These are phyloP conservation scores for Paraphoma chrysanthemicola DNA, from an alignment of 2,329 filamentous ascomycete genomes.

Conservation along the genomic window DNA sequence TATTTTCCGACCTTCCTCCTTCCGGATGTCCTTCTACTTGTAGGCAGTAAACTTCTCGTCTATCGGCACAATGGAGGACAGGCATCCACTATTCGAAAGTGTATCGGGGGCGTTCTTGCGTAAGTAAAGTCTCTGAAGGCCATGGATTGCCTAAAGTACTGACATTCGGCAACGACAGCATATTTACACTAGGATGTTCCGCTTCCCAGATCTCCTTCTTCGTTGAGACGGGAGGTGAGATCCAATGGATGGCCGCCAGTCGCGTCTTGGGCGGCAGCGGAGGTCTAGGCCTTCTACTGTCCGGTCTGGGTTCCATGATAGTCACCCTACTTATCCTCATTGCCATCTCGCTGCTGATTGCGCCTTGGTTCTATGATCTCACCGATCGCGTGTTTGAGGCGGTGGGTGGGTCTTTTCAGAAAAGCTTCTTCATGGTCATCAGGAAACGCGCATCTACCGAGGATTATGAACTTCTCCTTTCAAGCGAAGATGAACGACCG, in stretches of 20 bases:
- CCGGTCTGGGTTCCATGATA: constrained; percentile 15
- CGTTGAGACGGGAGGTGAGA: constrained; percentile 21
- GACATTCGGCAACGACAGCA: constrained; percentile 2
- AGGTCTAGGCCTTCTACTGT: constrained; percentile 18
- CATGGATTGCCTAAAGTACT: neutral
- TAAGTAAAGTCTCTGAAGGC: constrained; percentile 3
- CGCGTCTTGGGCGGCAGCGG: constrained; percentile 21
- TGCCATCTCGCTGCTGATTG: constrained; percentile 10
- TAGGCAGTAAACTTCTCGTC: constrained; percentile 19
- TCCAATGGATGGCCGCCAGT: constrained; percentile 26
- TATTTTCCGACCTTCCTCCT: constrained; percentile 23
- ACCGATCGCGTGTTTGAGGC: constrained; percentile 11
- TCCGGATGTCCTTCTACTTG: constrained; percentile 19
- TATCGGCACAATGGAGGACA: constrained; percentile 19
- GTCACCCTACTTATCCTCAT: constrained; percentile 13
- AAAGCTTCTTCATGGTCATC: constrained; percentile 7
- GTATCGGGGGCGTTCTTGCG: constrained; percentile 14
- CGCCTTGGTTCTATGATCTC: constrained; percentile 16
- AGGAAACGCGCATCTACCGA: constrained; percentile 6
- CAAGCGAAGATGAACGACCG: constrained; percentile 11
- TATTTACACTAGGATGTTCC: constrained; percentile 17
- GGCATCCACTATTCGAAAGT: constrained; percentile 5
- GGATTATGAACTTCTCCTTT: constrained; percentile 13
- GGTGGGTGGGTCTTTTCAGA: constrained; percentile 7
- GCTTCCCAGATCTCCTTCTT: constrained; percentile 23